Base-by-base conservation (phyloP, 768 basidiomycete species). In the Rhodosporidiobolus sp. region DNA sequence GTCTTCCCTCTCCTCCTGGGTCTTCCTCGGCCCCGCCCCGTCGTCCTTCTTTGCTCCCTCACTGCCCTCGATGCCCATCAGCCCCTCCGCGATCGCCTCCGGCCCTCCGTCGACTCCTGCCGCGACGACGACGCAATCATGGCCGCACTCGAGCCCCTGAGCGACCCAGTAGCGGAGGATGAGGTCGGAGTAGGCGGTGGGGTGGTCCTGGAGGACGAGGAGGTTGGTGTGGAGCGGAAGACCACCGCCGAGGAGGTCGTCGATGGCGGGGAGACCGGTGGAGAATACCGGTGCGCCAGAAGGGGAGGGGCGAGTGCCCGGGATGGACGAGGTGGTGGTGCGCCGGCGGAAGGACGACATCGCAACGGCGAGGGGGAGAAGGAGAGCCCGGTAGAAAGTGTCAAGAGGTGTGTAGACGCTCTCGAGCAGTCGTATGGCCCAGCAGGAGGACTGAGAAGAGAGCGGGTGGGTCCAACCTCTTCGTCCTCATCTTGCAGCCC, bases 181-280 rank as follows among this genome's bases (percentile, higher is more conserved):
- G 48, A 97, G 85, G 76, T 90, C 87, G 11, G 88, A 88, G 81
- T 95, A 96, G 19, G 89, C 86, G 8, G 92, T 90, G 76, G 95
- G 91, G 8, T 84, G 81, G 82, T 98, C 95, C 0, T 93, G 90
- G n/a, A 91, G 88, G 53, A 90, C 85, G 45, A 91, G 82, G 38
- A 89, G 84, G 22, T 86, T 86, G 72, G 89, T 89, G 4, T 90
- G 89, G 66, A 94, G 85, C 20, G 95, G 93, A 48, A 96, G 81
- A 26, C 94, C 93, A 38, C 92, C 94, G 65, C 94, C 94, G 50
- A 98, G 87, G 72, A 98, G 87, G 79, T 98, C 96, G 81, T 99
- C 96, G 30, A 99, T 84, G 20, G 94, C 93, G 35, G 92, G 88
- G 16, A 98, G 87, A 4, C 96, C 96, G 9, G 91, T 91, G 2